Conservation (phyloP, 805 yeast species). For the Starmerella khaoyaiensis region DNA sequence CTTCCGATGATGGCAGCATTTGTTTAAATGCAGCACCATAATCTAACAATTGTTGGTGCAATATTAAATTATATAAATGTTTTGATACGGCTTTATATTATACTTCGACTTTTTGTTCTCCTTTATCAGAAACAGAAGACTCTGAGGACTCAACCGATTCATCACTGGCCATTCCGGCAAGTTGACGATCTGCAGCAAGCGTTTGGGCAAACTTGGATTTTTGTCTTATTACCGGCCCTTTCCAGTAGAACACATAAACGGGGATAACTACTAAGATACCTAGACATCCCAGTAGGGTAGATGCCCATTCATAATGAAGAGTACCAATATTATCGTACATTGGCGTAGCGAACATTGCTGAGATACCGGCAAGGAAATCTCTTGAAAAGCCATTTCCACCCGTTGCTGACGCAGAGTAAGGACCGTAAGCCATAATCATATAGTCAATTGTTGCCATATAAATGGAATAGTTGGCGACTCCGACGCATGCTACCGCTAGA, state of each 20-base stretch:
- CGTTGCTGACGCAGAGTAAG: slow-evolving; percentile 34
- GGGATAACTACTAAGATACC: slow-evolving; percentile 30
- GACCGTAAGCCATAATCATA: slow-evolving; percentile 35
- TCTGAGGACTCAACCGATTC: slow-evolving; percentile 28
- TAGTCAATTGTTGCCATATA: slow-evolving; percentile 36
- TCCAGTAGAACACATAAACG: slow-evolving; percentile 32
- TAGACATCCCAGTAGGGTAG: slow-evolving; percentile 30
- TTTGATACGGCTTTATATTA: too few relatives aligned
- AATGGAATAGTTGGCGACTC: slow-evolving; percentile 32
- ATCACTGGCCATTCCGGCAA: slow-evolving; percentile 17
- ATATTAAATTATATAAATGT: too few relatives aligned
- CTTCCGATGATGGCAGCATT: too few relatives aligned
- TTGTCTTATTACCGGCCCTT: slow-evolving; percentile 30
- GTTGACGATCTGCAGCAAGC: slow-evolving; percentile 15
- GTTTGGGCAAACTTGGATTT: slow-evolving; percentile 31
- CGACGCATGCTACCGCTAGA: slow-evolving; percentile 31
- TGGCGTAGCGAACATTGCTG: slow-evolving; percentile 32
- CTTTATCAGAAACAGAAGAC: slow-evolving; percentile 30
- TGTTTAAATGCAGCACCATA: too few relatives aligned
- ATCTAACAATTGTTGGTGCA: too few relatives aligned
- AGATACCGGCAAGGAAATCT: slow-evolving; percentile 32
- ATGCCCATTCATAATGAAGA: slow-evolving; percentile 31
- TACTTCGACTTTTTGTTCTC: too few relatives aligned
- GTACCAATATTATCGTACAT: slow-evolving; percentile 29
- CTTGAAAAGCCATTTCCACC: slow-evolving; percentile 35